phyloP scores from a whole-genome alignment of 805 yeast species.

The Kazachstania martiniae region DNA sequence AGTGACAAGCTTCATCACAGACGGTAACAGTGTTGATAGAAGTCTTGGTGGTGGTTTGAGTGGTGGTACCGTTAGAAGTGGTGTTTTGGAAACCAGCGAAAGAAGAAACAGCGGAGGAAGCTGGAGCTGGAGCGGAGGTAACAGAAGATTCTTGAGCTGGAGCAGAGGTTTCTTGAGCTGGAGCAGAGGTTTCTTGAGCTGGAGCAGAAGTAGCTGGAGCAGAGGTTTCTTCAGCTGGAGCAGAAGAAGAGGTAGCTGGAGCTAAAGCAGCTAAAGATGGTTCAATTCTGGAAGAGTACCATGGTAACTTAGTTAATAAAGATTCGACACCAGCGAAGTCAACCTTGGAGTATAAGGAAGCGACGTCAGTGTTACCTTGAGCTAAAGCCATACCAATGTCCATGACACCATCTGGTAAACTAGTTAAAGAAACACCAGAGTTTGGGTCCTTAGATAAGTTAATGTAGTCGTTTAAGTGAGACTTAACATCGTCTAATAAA shows the following conservation, averaged over 20 bases:
- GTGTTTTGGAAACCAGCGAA: neutral
- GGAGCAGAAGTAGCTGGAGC: constrained; percentile 5
- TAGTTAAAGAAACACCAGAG: constrained; percentile 6
- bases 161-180: constrained; percentile 6
- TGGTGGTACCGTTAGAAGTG: constrained; percentile 1
- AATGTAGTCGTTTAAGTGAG: constrained; percentile 8
- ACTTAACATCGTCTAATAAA: constrained; percentile 9
- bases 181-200: constrained; percentile 5
- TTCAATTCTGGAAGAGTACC: constrained; percentile 22
- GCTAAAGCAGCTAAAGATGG: constrained; percentile 5
- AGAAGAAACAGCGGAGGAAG: neutral
- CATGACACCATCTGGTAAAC: constrained; percentile 11
- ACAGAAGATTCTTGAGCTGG: constrained; percentile 3
- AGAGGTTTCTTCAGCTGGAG: constrained; percentile 3
- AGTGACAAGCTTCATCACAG: constrained; percentile 8
- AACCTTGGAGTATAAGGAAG: constrained; percentile 20
- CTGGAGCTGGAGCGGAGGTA: constrained; percentile 1
- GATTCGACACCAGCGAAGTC: constrained; percentile 19
- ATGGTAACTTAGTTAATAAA: constrained; percentile 26
- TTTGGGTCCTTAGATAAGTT: constrained; percentile 3
- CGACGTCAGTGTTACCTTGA: constrained; percentile 25
- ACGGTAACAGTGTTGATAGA: constrained; percentile 5
- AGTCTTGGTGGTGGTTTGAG: constrained; percentile 1
- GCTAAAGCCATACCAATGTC: constrained; percentile 14
- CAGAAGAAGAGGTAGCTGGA: constrained; percentile 2